These are phyloP conservation scores for Craterostigma plantagineum DNA, from an alignment of 257 asterid genomes.

Conservation along the genomic window DNA sequence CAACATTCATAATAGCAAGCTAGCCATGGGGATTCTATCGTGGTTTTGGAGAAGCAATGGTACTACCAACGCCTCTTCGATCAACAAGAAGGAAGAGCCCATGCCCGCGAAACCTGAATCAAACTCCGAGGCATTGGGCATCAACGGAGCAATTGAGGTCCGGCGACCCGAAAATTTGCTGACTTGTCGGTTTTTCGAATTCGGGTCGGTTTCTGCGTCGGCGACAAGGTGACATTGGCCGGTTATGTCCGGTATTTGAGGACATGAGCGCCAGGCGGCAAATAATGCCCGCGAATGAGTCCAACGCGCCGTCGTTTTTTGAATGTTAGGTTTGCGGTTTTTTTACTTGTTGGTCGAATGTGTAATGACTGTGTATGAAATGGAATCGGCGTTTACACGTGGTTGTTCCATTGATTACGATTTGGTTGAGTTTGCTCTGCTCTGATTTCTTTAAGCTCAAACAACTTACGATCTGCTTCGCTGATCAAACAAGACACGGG, in stretches of 20 bases:
- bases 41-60: conserved; percentile 12
- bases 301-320: conserved; percentile 66
- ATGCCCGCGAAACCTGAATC: conserved; percentile 15
- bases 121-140: conserved; percentile 21
- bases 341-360: too few relatives aligned
- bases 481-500: too few relatives aligned
- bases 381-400: too few relatives aligned
- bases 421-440: too few relatives aligned
- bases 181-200: conserved; percentile 59
- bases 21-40: too few relatives aligned
- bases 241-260: conserved; percentile 76
- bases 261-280: conserved; percentile 90
- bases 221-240: conserved; percentile 69
- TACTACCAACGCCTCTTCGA: neutral
- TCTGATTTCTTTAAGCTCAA: too few relatives aligned
- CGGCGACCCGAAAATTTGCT: conserved; percentile 19
- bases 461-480: too few relatives aligned
- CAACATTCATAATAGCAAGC: too few relatives aligned
- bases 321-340: conserved; percentile 1
- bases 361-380: too few relatives aligned
- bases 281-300: conserved; percentile 54
- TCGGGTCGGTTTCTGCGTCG: conserved; percentile 65
- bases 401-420: too few relatives aligned
- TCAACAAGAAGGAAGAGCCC: conserved; percentile 10
- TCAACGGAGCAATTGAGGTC: conserved; percentile 81